Evolutionary conservation across 495 filamentous ascomycete genomes (phyloP), one percentile per base, ranked within the genome.

Genomic region (Aspergillus hancockii): DNA sequence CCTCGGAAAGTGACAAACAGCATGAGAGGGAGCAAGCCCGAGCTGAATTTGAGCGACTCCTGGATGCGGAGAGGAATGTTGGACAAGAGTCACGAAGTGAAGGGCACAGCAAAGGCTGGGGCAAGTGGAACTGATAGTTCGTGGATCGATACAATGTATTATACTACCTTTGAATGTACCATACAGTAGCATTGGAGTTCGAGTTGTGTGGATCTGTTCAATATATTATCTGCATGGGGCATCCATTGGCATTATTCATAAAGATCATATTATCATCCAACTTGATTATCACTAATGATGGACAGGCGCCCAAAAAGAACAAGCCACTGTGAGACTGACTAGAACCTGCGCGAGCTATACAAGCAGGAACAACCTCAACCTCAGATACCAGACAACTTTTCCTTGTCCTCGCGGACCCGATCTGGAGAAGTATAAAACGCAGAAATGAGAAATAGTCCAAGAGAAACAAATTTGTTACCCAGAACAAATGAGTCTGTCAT

Each of bases 31-130:
- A 78, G 30, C 65, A 69, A 28, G 73, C 74, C 1, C 75, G 73
- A 49, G 70, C 71, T 4, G 72, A 76, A 3, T 79, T 79, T 41
- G 72, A 79, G 54, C 63, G 65, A n/a, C 59, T 79, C 62, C 59
- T 79, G 28, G 77, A 79, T 2, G 63, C 71, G 0, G 77, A 79
- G 60, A 58, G 75, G 47, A 69, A 73, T 32, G 52, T 55, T 8
- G 40, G 60, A 54, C 16, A 45, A 14, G 19, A 52, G 13, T 47
- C 57, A 14, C 21, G 12, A 21, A 52, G 32, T 57, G 45, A 21
- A 8, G 51, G 51, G 22, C 30, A 21, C 4, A 41, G 41, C 22
- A 60, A 60, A 21, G 65, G 65, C 3, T 76, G 70, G 73, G 55
- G 64, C 38, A 65, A 51, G 58, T 67, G 58, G 59, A 49, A 56